Percentiles rank a stretch among this genome's conserved stretches.
phyloP scores from a whole-genome alignment of 495 filamentous ascomycete genomes.

The Talaromyces ruber region DNA sequence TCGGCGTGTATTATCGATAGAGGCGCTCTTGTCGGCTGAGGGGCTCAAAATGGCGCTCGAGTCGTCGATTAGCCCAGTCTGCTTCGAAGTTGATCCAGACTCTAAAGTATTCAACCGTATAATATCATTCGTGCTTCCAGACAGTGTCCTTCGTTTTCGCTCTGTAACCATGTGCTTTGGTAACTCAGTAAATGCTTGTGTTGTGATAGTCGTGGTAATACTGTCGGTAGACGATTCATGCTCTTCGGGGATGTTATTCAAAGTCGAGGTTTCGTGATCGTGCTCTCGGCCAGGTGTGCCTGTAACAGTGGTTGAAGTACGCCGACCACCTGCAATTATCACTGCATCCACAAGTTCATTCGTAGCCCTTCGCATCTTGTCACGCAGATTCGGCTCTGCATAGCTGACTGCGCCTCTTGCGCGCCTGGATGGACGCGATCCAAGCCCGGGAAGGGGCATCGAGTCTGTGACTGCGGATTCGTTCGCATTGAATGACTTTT shows the following conservation, averaged over 20 bases:
- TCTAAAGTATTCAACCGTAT: slow-evolving; percentile 4
- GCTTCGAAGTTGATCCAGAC: background rate
- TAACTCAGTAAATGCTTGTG: background rate
- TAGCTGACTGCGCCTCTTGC: slow-evolving; percentile 66
- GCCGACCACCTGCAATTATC: slow-evolving; percentile 34
- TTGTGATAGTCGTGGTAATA: slow-evolving; percentile 7
- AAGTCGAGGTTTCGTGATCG: background rate
- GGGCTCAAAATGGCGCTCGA: background rate
- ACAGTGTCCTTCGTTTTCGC: slow-evolving; percentile 24
- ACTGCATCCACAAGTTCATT: slow-evolving; percentile 70
- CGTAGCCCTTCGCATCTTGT: slow-evolving; percentile 80
- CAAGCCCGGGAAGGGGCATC: slow-evolving; percentile 24
- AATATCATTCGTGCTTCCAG: slow-evolving; percentile 11
- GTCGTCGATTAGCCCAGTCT: background rate
- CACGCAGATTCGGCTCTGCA: slow-evolving; percentile 73
- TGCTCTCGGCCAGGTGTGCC: slow-evolving; percentile 13
- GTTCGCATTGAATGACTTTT: background rate
- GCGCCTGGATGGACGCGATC: slow-evolving; percentile 53
- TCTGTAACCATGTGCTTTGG: slow-evolving; percentile 7
- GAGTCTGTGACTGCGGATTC: slow-evolving; percentile 5
- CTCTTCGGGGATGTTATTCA: background rate
- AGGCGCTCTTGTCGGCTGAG: background rate
- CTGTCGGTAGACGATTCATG: background rate
- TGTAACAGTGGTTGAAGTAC: slow-evolving; percentile 23
- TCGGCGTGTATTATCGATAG: slow-evolving; percentile 6